phyloP scores from a whole-genome alignment of 78 protist species.

The Speleostelium caveatum region DNA sequence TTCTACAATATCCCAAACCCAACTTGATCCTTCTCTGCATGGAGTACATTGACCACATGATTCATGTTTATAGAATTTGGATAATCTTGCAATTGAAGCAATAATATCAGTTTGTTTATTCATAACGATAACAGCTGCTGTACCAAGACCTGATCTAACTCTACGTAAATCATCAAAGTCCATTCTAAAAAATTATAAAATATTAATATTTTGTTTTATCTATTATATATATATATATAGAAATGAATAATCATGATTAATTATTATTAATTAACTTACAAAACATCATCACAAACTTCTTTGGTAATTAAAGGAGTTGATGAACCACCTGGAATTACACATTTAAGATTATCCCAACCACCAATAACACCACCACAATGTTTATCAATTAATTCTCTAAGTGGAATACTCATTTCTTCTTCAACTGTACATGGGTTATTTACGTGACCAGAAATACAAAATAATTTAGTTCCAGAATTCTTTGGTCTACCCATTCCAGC shows the following conservation, averaged over 20 bases:
- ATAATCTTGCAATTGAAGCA: slow-evolving; percentile 92
- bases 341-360: slow-evolving; percentile 98
- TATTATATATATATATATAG: neutral
- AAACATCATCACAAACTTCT: slow-evolving; percentile 91
- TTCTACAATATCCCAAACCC: slow-evolving; percentile 88
- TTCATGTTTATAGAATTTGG: slow-evolving; percentile 97
- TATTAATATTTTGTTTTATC: neutral
- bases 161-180: slow-evolving; percentile 96
- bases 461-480: slow-evolving; percentile 98
- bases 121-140: slow-evolving; percentile 99
- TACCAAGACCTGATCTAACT: slow-evolving; percentile 96
- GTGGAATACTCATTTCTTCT: slow-evolving; percentile 97
- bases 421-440: slow-evolving; percentile 98
- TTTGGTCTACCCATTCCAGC: slow-evolving; percentile 95
- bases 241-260: neutral
- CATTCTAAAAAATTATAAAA: slow-evolving; percentile 76
- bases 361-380: slow-evolving; percentile 98
- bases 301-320: slow-evolving; percentile 96
- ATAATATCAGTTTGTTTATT: slow-evolving; percentile 94
- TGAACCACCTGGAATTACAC: slow-evolving; percentile 98
- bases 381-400: slow-evolving; percentile 93
- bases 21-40: slow-evolving; percentile 97
- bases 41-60: slow-evolving; percentile 99
- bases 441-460: slow-evolving; percentile 96
- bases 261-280: slow-evolving; percentile 63